Percentiles rank a stretch among this genome's conserved stretches.
phyloP scores from a whole-genome alignment of 257 asterid genomes.

The Solanum clarkiae region DNA sequence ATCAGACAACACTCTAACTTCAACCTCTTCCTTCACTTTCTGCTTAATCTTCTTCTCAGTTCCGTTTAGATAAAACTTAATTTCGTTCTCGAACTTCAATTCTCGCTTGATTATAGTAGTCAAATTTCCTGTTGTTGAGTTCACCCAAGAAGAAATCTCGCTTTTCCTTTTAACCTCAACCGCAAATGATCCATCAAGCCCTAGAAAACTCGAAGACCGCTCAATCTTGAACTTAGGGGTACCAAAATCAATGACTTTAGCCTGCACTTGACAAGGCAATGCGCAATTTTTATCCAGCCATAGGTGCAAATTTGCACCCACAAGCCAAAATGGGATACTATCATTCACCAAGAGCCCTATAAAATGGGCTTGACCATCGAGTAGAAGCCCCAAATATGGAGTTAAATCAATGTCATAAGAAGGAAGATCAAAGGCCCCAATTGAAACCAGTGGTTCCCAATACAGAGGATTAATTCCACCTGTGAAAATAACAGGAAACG shows the following conservation, averaged over 20 bases:
- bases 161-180: slow-evolving; percentile 35
- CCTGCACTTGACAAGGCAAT: slow-evolving; percentile 25
- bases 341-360: slow-evolving; percentile 46
- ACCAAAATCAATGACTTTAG: slow-evolving; percentile 15
- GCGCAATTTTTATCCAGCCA: slow-evolving; percentile 49
- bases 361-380: slow-evolving; percentile 43
- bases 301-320: slow-evolving; percentile 69
- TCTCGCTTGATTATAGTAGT: slow-evolving; percentile 22
- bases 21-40: slow-evolving; percentile 26
- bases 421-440: slow-evolving; percentile 83
- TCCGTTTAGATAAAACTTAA: slow-evolving; percentile 29
- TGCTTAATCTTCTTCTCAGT: slow-evolving; percentile 36
- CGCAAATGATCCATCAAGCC: slow-evolving; percentile 47
- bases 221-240: slow-evolving; percentile 21
- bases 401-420: slow-evolving; percentile 67
- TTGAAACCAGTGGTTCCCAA: slow-evolving; percentile 77
- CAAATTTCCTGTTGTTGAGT: slow-evolving; percentile 48
- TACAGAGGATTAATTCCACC: slow-evolving; percentile 79
- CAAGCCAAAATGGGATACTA: slow-evolving; percentile 63
- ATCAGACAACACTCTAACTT: slow-evolving; percentile 14
- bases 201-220: slow-evolving; percentile 13
- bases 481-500: slow-evolving; percentile 69
- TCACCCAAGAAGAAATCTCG: slow-evolving; percentile 66
- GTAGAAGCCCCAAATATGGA: slow-evolving; percentile 50
- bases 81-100: slow-evolving; percentile 37